phyloP scores from a whole-genome alignment of 768 basidiomycete genomes.

The Tremella fuciformis region DNA sequence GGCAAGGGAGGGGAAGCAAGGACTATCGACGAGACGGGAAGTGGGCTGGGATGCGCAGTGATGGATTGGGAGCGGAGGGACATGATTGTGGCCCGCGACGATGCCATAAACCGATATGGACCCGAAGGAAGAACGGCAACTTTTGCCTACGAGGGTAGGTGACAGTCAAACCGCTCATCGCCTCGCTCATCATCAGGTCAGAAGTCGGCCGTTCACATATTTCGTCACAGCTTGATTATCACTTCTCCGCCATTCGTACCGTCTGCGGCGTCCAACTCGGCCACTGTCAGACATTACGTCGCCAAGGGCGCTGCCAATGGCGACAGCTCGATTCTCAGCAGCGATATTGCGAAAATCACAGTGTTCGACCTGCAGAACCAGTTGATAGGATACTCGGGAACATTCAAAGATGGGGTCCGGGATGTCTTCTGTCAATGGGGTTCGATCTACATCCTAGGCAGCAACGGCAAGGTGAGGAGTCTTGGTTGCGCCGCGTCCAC shows the following conservation, averaged over 20 bases:
- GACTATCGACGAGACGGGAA: constrained; percentile 81
- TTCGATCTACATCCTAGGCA: constrained; percentile 71
- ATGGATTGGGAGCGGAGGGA: constrained; percentile 67
- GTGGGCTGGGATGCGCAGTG: constrained; percentile 75
- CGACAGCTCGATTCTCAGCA: constrained; percentile 55
- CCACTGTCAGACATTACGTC: constrained; percentile 71
- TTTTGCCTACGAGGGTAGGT: constrained; percentile 83
- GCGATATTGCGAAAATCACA: constrained; percentile 57
- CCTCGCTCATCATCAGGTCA: constrained; percentile 55
- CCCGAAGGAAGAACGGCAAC: constrained; percentile 77
- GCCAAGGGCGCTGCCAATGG: constrained; percentile 62
- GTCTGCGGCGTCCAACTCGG: constrained; percentile 63
- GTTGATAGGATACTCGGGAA: constrained; percentile 75
- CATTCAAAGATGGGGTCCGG: constrained; percentile 77
- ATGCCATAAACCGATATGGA: constrained; percentile 83
- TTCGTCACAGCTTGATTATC: constrained; percentile 81
- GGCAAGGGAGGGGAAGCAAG: constrained; percentile 65
- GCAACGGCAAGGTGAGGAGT: constrained; percentile 67
- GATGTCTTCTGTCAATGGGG: constrained; percentile 80
- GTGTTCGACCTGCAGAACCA: constrained; percentile 92
- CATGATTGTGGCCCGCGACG: constrained; percentile 82
- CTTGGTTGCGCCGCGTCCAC: background rate
- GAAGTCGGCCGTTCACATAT: constrained; percentile 73
- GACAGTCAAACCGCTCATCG: constrained; percentile 7
- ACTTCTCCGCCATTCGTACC: constrained; percentile 80